Evolutionary conservation across 768 basidiomycete genomes (phyloP).

Genomic region (Lactarius psammicola): DNA sequence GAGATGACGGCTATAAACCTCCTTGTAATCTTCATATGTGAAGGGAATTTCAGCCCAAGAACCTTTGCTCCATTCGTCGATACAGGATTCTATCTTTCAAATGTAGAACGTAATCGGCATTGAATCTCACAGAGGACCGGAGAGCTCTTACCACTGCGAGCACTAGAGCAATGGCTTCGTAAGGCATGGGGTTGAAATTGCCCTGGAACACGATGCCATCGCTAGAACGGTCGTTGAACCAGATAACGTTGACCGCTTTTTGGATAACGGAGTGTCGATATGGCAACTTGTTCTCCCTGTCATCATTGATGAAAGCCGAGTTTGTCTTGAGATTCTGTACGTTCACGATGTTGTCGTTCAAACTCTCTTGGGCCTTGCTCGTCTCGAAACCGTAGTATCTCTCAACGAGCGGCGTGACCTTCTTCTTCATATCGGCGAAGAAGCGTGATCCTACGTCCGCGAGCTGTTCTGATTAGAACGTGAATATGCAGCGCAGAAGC

Average conservation of each 20-base stretch:
- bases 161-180: conserved; percentile 22
- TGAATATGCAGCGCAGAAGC: not conserved
- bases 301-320: conserved; percentile 4
- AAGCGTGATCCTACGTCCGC: conserved; percentile 2
- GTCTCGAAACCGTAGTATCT: conserved; percentile 20
- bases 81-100: conserved; percentile 20
- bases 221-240: conserved; percentile 23
- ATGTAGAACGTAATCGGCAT: not conserved
- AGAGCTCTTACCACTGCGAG: conserved; percentile 18
- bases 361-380: conserved; percentile 14
- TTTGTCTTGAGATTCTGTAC: conserved; percentile 16
- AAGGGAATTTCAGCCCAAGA: conserved; percentile 15
- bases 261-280: conserved; percentile 21
- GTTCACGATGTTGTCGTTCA: conserved; percentile 9
- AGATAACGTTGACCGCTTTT: conserved; percentile 18
- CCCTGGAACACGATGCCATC: conserved; percentile 17
- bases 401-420: conserved; percentile 18
- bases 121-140: too few species aligned
- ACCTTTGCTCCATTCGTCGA: conserved; percentile 20
- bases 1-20: conserved; percentile 13
- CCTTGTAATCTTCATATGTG: conserved; percentile 19
- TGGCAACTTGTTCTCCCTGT: conserved; percentile 4
- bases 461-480: conserved; percentile 2
- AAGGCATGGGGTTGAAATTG: conserved; percentile 21
- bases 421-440: conserved; percentile 15